Evolutionary conservation across 1,139 yeast genomes (phyloP).

Genomic region (Candida pseudoviswanathii): DNA sequence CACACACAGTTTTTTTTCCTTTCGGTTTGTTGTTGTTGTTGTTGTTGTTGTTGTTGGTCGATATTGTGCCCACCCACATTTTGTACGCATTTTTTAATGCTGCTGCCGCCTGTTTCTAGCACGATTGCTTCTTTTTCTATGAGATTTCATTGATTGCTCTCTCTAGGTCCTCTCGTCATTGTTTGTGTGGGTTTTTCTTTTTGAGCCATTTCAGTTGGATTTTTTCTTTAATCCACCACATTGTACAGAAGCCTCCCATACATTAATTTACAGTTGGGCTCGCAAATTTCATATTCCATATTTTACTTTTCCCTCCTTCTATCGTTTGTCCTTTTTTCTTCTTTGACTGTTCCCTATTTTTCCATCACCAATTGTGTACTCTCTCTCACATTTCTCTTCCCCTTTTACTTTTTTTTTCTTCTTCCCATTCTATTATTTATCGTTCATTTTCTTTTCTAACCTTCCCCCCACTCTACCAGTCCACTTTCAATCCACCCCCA

Average conservation of each 20-base stretch:
- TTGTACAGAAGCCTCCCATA: not conserved
- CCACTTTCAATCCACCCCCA: not conserved
- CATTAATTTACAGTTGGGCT: not conserved
- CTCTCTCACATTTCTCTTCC: not conserved
- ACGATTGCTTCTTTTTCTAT: too few relatives aligned
- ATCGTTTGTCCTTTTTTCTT: too few relatives aligned
- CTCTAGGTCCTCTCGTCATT: too few relatives aligned
- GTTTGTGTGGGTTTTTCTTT: too few relatives aligned
- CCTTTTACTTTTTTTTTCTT: constrained; percentile 21
- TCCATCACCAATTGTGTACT: constrained; percentile 1
- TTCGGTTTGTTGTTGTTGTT: not conserved
- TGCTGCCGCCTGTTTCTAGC: too few relatives aligned
- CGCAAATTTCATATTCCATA: not conserved
- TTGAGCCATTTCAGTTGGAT: constrained; percentile 2
- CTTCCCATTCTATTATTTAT: not conserved
- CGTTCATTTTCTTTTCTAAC: too few relatives aligned
- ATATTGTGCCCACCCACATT: too few relatives aligned
- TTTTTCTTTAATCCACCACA: not conserved
- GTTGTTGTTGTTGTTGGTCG: not conserved
- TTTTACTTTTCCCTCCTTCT: not conserved
- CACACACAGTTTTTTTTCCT: not conserved
- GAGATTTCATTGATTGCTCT: too few relatives aligned
- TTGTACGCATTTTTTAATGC: too few relatives aligned
- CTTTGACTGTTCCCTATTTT: constrained; percentile 3
- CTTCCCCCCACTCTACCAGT: too few relatives aligned